These are phyloP conservation scores for Calonectria pseudoreteaudii DNA, from an alignment of 2,329 filamentous ascomycete genomes.

Conservation along the genomic window DNA sequence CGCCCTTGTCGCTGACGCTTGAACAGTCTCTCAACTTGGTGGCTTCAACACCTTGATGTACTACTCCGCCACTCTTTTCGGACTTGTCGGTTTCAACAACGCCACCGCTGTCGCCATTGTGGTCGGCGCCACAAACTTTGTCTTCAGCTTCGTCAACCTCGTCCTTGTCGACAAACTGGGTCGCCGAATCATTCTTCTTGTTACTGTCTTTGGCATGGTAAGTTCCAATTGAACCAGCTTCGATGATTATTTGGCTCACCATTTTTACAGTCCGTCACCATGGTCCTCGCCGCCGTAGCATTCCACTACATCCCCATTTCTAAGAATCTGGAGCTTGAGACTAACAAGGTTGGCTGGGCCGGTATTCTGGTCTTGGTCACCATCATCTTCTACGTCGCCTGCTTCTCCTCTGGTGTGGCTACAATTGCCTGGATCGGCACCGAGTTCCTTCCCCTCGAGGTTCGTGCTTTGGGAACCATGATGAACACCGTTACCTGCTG, in stretches of 20 bases:
- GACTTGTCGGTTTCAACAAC: constrained; percentile 59
- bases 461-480: constrained; percentile 59
- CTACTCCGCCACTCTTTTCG: constrained; percentile 61
- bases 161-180: constrained; percentile 57
- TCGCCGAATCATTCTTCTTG: constrained; percentile 55
- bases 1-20: neutral
- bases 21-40: constrained; percentile 56
- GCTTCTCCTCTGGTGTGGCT: constrained; percentile 51
- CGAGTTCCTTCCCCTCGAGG: constrained; percentile 58
- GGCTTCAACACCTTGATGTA: constrained; percentile 64
- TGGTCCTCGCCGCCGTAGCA: constrained; percentile 53
- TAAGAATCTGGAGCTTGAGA: constrained; percentile 50
- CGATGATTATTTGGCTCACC: neutral
- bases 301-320: constrained; percentile 59
- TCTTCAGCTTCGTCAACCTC: constrained; percentile 60
- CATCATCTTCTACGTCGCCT: constrained; percentile 59
- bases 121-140: constrained; percentile 57
- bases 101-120: constrained; percentile 58
- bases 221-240: neutral
- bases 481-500: constrained; percentile 57
- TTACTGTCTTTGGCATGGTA: constrained; percentile 47
- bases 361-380: constrained; percentile 47
- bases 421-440: constrained; percentile 59
- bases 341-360: constrained; percentile 39
- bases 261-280: constrained; percentile 50